Conservation (phyloP, 768 basidiomycete species). For the Phaffia australis region DNA sequence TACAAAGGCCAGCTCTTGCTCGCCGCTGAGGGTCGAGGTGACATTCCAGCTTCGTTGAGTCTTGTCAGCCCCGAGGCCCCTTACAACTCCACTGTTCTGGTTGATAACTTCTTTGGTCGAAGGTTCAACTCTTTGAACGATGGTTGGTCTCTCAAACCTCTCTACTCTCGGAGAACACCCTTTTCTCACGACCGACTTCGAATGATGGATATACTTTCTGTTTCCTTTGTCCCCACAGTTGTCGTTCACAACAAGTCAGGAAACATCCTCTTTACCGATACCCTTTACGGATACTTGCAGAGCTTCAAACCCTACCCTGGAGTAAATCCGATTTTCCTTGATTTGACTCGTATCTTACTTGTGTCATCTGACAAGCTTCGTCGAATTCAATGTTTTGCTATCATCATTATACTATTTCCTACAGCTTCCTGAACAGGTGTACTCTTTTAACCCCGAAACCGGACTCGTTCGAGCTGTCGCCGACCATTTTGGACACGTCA, state of each 20-base stretch:
- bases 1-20: conserved; percentile 52
- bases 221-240: conserved; percentile 9
- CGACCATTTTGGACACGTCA: conserved; percentile 60
- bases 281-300: conserved; percentile 54
- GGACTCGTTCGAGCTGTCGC: conserved; percentile 60
- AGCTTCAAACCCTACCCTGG: conserved; percentile 57
- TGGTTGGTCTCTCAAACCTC: conserved; percentile 46
- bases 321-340: too few species aligned
- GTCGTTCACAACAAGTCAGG: conserved; percentile 37
- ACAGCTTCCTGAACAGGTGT: conserved; percentile 59
- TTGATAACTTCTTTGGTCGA: conserved; percentile 68
- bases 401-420: too few species aligned
- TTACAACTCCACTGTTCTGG: conserved; percentile 54
- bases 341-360: too few species aligned
- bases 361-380: too few species aligned
- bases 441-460: conserved; percentile 59
- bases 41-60: conserved; percentile 52
- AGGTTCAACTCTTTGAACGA: conserved; percentile 78
- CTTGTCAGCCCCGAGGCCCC: conserved; percentile 56
- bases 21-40: conserved; percentile 55
- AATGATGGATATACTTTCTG: neutral
- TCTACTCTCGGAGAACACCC: conserved; percentile 42
- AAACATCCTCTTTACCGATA: conserved; percentile 65
- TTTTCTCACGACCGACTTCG: neutral
- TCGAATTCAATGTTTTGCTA: too few species aligned